phyloP scores from a whole-genome alignment of 2,329 filamentous ascomycete species.

The Diplodia intermedia region DNA sequence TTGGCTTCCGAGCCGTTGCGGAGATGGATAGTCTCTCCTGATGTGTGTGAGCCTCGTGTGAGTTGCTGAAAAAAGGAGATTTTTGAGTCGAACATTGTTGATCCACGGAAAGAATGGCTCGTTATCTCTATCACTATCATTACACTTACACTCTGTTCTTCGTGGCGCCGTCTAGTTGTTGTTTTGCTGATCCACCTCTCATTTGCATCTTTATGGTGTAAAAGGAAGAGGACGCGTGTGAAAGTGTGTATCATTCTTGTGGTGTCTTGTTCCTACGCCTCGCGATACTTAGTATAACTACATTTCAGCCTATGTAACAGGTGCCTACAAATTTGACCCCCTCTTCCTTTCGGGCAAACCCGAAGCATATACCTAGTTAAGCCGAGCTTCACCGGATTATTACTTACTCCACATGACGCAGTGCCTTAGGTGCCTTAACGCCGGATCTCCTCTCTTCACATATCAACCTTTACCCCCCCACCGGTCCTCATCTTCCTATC shows the following conservation, averaged over 20 bases:
- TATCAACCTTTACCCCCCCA: no score
- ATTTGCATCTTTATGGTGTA: background rate
- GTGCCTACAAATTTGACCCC: no score
- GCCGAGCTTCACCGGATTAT: no score
- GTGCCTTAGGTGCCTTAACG: no score
- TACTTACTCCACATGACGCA: no score
- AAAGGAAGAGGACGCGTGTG: background rate
- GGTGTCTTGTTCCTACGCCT: background rate
- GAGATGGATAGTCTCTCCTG: background rate
- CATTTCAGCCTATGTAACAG: background rate
- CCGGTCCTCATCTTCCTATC: no score
- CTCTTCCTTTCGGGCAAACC: no score
- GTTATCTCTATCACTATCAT: background rate
- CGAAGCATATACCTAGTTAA: no score
- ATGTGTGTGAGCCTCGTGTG: background rate
- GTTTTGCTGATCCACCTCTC: no score
- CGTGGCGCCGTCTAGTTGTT: no score
- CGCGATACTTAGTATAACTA: no score
- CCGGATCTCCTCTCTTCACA: no score
- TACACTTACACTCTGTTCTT: background rate
- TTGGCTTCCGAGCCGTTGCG: constrained; percentile 1
- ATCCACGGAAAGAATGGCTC: background rate
- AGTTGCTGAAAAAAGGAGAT: background rate
- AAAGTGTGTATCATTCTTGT: background rate
- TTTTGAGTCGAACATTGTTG: background rate